Base-by-base conservation (phyloP, 176 grass and related monocot genomes). In the Dendrocalamus sinicus region DNA sequence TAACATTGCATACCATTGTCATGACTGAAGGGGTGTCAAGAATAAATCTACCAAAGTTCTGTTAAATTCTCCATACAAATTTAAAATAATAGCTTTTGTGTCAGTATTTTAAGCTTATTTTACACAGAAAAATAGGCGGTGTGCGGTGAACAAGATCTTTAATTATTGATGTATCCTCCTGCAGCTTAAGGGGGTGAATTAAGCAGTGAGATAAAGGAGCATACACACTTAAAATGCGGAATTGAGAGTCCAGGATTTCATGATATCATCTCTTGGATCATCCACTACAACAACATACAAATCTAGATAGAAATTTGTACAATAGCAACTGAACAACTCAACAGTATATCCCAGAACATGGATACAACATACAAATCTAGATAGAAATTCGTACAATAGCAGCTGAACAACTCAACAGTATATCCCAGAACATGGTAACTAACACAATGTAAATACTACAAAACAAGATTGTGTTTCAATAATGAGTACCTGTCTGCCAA, bases 401-500 rank as follows among this genome's bases (percentile, higher is more conserved):
- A 67, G 3, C 32, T 35, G 3, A 35, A 35, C 32, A 35, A 23
- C 26, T 67, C 61, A 37, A 75, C 22, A 59, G 1, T 47, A 48
- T 39, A 76, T 22, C 46, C 37, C 39, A 60, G 12, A 76, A 69
- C 4, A 39, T 59, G 26, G 50, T 32, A 53, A 35, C 3, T 26
- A 67, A 83, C 44, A 83, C 37, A 76, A 77, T 85, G 59, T 51
- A 28, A 72, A 81, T 30, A 24, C 19, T 77, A 69, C 12, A 48
- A 81, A 85, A 73, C 7, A 35, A 58, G 47, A 82, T 78, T 66
- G 40, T 83, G 71, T 54, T 77, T 77, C 15, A 81, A 55, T 57
- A 75, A 54, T 54, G 30, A 72, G 71, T 91, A 91, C 90, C 90
- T 88, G 86, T 77, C 86, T 91, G 82, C 82, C 86, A 81, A 70